Evolutionary conservation across 805 yeast species (phyloP).

Genomic region (Lipomyces lipofer): DNA sequence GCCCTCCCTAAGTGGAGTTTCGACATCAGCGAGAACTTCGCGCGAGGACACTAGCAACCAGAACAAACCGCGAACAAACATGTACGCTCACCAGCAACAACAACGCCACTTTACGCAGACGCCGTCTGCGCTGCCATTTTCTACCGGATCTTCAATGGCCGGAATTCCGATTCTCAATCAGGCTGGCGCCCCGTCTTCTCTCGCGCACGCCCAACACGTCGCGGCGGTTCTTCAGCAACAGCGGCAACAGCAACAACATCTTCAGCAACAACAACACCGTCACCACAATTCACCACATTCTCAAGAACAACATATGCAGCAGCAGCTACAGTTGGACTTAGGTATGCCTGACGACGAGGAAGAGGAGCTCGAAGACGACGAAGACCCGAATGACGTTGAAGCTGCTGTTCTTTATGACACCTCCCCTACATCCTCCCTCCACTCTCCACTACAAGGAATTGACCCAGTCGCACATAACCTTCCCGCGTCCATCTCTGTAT

Average conservation of each 20-base stretch:
- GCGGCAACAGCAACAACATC: conserved; percentile 10
- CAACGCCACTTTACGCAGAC: conserved; percentile 26
- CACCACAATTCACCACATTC: too few species aligned
- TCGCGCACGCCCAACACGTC: conserved; percentile 10
- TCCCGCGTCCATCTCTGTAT: background rate
- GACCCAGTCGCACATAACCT: background rate
- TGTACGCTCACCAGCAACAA: conserved; percentile 29
- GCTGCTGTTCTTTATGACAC: conserved; percentile 15
- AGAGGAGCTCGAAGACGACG: conserved; percentile 19
- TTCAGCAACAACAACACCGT: conserved; percentile 13
- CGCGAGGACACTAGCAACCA: too few species aligned
- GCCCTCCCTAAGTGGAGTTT: too few species aligned
- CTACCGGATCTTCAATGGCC: conserved; percentile 15
- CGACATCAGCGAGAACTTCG: too few species aligned
- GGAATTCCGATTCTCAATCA: conserved; percentile 18
- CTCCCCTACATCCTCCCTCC: conserved; percentile 19
- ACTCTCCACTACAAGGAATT: conserved; percentile 14
- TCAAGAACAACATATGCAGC: conserved; percentile 1
- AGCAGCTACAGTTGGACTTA: conserved; percentile 15
- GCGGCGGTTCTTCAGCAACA: conserved; percentile 13
- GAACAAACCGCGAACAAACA: too few species aligned
- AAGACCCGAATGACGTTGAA: conserved; percentile 2
- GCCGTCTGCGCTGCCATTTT: conserved; percentile 15
- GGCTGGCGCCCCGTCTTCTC: background rate
- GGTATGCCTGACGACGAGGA: conserved; percentile 20